Evolutionary conservation across 805 yeast genomes (phyloP).

Genomic region (Ogataea glucozyma): DNA sequence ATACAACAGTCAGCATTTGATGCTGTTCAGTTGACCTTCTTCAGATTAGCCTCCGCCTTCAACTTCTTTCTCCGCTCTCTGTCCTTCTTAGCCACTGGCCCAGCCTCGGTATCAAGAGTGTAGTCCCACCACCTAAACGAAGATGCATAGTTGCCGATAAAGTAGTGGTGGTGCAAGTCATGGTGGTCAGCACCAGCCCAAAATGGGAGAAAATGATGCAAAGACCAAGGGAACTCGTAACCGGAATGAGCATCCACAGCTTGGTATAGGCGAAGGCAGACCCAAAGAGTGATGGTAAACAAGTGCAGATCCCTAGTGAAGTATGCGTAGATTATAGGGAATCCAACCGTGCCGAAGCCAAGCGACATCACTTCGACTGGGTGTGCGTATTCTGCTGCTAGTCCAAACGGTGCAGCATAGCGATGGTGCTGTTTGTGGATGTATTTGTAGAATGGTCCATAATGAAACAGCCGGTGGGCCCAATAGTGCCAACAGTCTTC

Average conservation of each 20-base stretch:
- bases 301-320: conserved; percentile 49
- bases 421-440: conserved; percentile 62
- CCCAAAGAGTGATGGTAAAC: conserved; percentile 56
- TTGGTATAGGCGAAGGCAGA: conserved; percentile 52
- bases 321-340: conserved; percentile 56
- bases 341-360: conserved; percentile 62
- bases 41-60: conserved; percentile 40
- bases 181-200: conserved; percentile 71
- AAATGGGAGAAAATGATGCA: conserved; percentile 55
- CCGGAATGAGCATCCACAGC: conserved; percentile 66
- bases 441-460: conserved; percentile 56
- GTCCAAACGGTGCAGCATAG: conserved; percentile 63
- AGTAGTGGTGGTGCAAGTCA: conserved; percentile 60
- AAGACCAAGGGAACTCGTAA: conserved; percentile 62
- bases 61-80: conserved; percentile 46
- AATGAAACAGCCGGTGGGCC: conserved; percentile 58
- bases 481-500: conserved; percentile 65
- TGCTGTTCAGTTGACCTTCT: conserved; percentile 10
- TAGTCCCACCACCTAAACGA: conserved; percentile 62
- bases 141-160: conserved; percentile 59
- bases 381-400: conserved; percentile 63
- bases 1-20: not conserved
- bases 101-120: conserved; percentile 54
- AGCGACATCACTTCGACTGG: conserved; percentile 58
- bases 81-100: conserved; percentile 49